Evolutionary conservation across 352 stramenopile genomes (phyloP).

Genomic region (Pythium periplocum): DNA sequence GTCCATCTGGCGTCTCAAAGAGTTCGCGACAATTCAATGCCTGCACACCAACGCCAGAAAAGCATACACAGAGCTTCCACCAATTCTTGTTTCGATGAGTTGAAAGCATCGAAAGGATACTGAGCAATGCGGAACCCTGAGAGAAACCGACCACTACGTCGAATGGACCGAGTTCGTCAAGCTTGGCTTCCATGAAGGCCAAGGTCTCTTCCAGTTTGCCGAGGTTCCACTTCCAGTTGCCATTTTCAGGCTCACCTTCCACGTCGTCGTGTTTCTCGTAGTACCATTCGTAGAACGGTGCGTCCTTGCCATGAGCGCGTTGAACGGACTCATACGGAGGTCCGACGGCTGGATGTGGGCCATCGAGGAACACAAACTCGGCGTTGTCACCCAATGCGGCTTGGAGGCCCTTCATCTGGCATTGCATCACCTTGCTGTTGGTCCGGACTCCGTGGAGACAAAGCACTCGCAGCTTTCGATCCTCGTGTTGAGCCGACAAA

Average conservation of each 20-base stretch:
- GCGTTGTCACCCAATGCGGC: constrained; percentile 3
- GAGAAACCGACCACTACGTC: constrained; percentile 78
- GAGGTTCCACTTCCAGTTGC: constrained; percentile 4
- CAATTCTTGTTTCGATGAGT: constrained; percentile 12
- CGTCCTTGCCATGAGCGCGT: not conserved
- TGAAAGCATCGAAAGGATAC: constrained; percentile 39
- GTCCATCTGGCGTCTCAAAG: constrained; percentile 25
- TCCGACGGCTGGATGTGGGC: not conserved
- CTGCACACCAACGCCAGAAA: constrained; percentile 31
- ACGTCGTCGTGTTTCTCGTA: not conserved
- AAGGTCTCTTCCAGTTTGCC: constrained; percentile 28
- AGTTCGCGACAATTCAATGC: constrained; percentile 30
- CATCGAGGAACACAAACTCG: constrained; percentile 1
- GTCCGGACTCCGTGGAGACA: constrained; percentile 4
- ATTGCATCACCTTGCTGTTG: constrained; percentile 1
- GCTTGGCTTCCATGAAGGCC: constrained; percentile 52
- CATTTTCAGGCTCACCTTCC: not conserved
- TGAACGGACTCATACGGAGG: constrained; percentile 1
- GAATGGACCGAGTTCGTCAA: constrained; percentile 55
- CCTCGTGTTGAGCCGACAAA: too few species aligned
- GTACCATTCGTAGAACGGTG: constrained; percentile 2
- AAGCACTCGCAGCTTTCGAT: not conserved
- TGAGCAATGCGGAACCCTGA: constrained; percentile 66
- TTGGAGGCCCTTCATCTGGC: constrained; percentile 2
- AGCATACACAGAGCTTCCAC: constrained; percentile 44